Conservation (phyloP, 2,329 filamentous ascomycete genomes). For the Boeremia exigua region DNA sequence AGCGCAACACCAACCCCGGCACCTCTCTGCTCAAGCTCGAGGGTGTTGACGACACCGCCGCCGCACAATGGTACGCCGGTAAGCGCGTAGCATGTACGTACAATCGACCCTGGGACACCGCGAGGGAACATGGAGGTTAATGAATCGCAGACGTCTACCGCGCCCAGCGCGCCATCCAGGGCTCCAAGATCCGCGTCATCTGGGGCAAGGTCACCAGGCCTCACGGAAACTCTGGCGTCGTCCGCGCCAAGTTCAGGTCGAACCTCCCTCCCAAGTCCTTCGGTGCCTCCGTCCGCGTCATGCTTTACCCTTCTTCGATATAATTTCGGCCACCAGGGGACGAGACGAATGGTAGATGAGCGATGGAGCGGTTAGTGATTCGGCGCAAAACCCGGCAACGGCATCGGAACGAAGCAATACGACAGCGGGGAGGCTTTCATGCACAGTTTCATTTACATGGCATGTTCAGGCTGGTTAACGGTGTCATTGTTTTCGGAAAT, state of each 20-base stretch:
- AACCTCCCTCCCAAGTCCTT: slow-evolving; percentile 97
- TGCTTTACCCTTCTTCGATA: slow-evolving; percentile 98
- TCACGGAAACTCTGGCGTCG: slow-evolving; percentile 98
- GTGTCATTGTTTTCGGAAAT: slow-evolving; percentile 47
- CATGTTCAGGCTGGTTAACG: slow-evolving; percentile 48
- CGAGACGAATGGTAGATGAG: slow-evolving; percentile 34
- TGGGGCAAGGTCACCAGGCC: slow-evolving; percentile 94
- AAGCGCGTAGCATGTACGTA: slow-evolving; percentile 86
- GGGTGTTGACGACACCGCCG: slow-evolving; percentile 89
- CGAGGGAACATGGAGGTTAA: slow-evolving; percentile 17
- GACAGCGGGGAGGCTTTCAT: slow-evolving; percentile 39
- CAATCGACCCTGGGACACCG: slow-evolving; percentile 2
- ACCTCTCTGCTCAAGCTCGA: slow-evolving; percentile 97
- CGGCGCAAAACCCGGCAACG: slow-evolving; percentile 38
- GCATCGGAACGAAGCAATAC: slow-evolving; percentile 35
- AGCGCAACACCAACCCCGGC: slow-evolving; percentile 88
- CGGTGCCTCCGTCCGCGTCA: slow-evolving; percentile 84
- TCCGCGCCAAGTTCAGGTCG: slow-evolving; percentile 94
- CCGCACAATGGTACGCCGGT: slow-evolving; percentile 92
- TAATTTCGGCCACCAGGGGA: slow-evolving; percentile 60
- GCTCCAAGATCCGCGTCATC: slow-evolving; percentile 97
- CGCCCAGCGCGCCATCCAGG: slow-evolving; percentile 90
- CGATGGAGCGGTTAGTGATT: slow-evolving; percentile 34
- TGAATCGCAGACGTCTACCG: slow-evolving; percentile 76
- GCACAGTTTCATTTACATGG: slow-evolving; percentile 44